These are phyloP conservation scores for Fusarium robinianum DNA, from an alignment of 2,329 filamentous ascomycete genomes.

Conservation along the genomic window DNA sequence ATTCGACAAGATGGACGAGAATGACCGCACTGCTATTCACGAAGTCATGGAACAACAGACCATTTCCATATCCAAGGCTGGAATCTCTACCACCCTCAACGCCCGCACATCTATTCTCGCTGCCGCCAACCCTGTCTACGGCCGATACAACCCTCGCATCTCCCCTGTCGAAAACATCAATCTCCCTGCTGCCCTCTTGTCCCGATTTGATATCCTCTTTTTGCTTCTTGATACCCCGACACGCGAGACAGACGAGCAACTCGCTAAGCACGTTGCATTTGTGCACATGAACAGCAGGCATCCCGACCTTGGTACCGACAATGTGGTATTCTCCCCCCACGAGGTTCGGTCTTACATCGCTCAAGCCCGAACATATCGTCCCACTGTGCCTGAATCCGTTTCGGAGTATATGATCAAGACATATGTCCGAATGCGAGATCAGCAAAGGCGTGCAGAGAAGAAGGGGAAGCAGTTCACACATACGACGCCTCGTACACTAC, in stretches of 20 bases:
- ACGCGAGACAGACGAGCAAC: slow-evolving; percentile 86
- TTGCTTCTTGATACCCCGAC: slow-evolving; percentile 93
- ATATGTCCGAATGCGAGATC: slow-evolving; percentile 91
- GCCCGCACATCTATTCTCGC: slow-evolving; percentile 94
- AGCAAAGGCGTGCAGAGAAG: slow-evolving; percentile 89
- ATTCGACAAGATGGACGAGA: slow-evolving; percentile 89
- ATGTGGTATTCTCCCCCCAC: slow-evolving; percentile 83
- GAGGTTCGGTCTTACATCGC: slow-evolving; percentile 97
- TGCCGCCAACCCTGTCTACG: slow-evolving; percentile 95
- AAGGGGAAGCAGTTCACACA: slow-evolving; percentile 92
- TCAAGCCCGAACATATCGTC: slow-evolving; percentile 86
- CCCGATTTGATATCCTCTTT: slow-evolving; percentile 96
- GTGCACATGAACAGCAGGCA: slow-evolving; percentile 98
- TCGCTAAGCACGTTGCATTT: slow-evolving; percentile 92
- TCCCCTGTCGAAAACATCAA: slow-evolving; percentile 99
- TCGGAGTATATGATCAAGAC: slow-evolving; percentile 97
- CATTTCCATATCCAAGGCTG: slow-evolving; percentile 79
- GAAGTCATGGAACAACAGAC: slow-evolving; percentile 91
- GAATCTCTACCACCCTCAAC: slow-evolving; percentile 79
- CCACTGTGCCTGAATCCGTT: slow-evolving; percentile 80
- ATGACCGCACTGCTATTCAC: slow-evolving; percentile 80
- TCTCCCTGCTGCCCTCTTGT: slow-evolving; percentile 92
- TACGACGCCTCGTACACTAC: slow-evolving; percentile 89
- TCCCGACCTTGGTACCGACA: slow-evolving; percentile 67
- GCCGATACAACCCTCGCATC: slow-evolving; percentile 95